Evolutionary conservation across 2,329 filamentous ascomycete species (phyloP).

Genomic region (Nemania sp.): DNA sequence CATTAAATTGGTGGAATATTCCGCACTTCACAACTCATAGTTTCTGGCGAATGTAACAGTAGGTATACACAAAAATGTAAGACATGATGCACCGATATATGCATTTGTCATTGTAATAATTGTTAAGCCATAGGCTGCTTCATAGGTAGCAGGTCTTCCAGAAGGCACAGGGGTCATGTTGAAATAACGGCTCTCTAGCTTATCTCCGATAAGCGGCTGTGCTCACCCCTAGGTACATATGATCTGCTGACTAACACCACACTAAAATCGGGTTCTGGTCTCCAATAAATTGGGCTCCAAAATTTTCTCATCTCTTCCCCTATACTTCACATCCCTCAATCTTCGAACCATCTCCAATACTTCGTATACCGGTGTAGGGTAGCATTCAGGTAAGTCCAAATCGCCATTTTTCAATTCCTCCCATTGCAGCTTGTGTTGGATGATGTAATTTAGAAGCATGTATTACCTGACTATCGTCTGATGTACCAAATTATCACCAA

Average conservation of each 20-base stretch:
- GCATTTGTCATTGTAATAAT: neutral
- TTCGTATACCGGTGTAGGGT: neutral
- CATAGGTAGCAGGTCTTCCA: too few species aligned
- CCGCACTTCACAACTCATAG: too few species aligned
- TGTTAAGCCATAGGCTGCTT: too few species aligned
- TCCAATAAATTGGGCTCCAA: constrained; percentile 14
- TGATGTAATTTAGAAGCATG: constrained; percentile 61
- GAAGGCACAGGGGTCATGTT: too few species aligned
- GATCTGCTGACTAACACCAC: constrained; percentile 11
- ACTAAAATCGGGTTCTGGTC: neutral
- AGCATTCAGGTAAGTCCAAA: neutral
- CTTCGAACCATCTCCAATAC: constrained; percentile 10
- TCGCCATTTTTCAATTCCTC: neutral
- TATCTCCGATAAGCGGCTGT: too few species aligned
- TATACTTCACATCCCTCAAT: neutral
- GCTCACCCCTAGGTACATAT: too few species aligned
- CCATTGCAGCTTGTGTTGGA: constrained; percentile 45
- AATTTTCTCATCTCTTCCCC: neutral
- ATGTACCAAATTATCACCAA: constrained; percentile 67
- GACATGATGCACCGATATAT: neutral
- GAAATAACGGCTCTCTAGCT: too few species aligned
- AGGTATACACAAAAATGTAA: too few species aligned
- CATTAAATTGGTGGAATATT: too few species aligned
- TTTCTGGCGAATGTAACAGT: too few species aligned
- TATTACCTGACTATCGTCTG: constrained; percentile 61